Percentiles rank a stretch among this genome's conserved stretches.
Conservation (phyloP, 371 early-diverging fungal species). For the Neoconidiobolus thromboides region DNA sequence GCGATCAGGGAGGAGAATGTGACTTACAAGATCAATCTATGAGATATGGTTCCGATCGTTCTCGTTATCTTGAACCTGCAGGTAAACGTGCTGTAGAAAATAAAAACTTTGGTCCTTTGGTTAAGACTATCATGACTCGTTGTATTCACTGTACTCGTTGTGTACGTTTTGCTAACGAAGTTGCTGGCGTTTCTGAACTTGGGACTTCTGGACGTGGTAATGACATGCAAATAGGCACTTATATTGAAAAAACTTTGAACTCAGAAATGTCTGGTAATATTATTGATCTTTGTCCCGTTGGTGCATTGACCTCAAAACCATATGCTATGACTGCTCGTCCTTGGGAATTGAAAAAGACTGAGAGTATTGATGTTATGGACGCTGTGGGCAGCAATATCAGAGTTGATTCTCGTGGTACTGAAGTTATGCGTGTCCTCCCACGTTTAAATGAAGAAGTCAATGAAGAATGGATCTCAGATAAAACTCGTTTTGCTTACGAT, state of each 20-base stretch:
- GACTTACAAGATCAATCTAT: conserved; percentile 95
- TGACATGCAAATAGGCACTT: conserved; percentile 95
- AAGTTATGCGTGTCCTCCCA: conserved; percentile 91
- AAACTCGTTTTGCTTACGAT: conserved; percentile 88
- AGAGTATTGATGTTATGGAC: conserved; percentile 87
- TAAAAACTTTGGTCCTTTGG: conserved; percentile 90
- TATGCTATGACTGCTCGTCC: conserved; percentile 86
- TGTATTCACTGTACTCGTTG: conserved; percentile 99
- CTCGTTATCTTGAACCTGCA: conserved; percentile 62
- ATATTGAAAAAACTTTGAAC: conserved; percentile 67
- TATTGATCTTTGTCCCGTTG: conserved; percentile 95
- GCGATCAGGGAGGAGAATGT: conserved; percentile 98
- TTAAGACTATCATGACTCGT: conserved; percentile 91
- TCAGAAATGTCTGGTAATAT: conserved; percentile 96
- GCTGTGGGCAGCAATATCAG: conserved; percentile 90
- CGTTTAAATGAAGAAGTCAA: conserved; percentile 90
- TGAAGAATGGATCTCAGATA: conserved; percentile 97
- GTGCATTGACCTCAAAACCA: conserved; percentile 92
- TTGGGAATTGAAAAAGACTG: conserved; percentile 93
- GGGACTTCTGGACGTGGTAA: conserved; percentile 93
- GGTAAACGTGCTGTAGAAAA: conserved; percentile 94
- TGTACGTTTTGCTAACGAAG: conserved; percentile 94
- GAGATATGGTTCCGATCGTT: conserved; percentile 87
- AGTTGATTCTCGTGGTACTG: conserved; percentile 87
- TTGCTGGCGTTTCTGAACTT: conserved; percentile 87